Evolutionary conservation across 148 eudicot genomes (phyloP), one percentile per base, ranked within the genome.

Genomic region (Polygonum maritimum): DNA sequence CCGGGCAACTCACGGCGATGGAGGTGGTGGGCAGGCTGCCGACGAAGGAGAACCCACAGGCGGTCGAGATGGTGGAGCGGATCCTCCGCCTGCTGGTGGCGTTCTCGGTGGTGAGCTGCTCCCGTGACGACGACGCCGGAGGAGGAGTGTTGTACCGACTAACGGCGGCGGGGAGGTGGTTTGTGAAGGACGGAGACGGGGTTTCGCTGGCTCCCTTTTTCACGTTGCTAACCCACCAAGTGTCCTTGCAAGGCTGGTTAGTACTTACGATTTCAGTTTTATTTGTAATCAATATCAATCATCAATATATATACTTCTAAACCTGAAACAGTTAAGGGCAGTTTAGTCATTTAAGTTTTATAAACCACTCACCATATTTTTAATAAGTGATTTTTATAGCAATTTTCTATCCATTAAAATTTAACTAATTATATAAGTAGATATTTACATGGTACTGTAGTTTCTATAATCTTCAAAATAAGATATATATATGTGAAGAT

Each of bases 41-140:
- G 6, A 48, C 69, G 13, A 57, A 19, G 63, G 12, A 21, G 3
- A 81, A 80, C 65, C 88, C 80, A 5, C 48, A 69, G 3, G 88
- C 88, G 3, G 65, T 80, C 2, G 49, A 62, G 45, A 77, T 81
- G 82, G 67, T 86, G 69, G 88, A 86, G 13, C 79, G 84, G 51
- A 81, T 86, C 79, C 84, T 86, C 33, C 78, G 87, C 4, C 76
- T 84, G 3, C 78, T 82, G 18, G 84, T 81, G 1, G 38, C 75
- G 31, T 62, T 76, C 62, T 79, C 85, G 3, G n/a, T 86, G 9
- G 78, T 84, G 38, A 77, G 48, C 35, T 76, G 72, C 79, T 62
- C 11, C 10, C n/a, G n/a, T n/a, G 65, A 9, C 33, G 35, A 2
- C 26, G 78, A 2, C 40, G 40, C 40, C 40, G 40, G 40, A 39